Conservation (phyloP, 805 yeast species). For the Alloascoidea africana region DNA sequence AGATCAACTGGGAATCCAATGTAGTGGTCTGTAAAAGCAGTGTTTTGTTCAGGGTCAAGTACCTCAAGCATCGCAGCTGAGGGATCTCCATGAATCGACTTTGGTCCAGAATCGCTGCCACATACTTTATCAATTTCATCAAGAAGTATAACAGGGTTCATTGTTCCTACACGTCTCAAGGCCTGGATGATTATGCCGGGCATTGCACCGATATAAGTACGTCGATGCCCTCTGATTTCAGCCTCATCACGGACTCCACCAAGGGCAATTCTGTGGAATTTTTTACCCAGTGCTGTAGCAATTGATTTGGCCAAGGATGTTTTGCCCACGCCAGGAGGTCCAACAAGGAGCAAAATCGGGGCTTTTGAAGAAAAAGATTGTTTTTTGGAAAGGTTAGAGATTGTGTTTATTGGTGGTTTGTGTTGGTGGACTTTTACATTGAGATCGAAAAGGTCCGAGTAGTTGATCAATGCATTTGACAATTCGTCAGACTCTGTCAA, state of each 20-base stretch:
- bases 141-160: conserved; percentile 70
- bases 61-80: conserved; percentile 82
- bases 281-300: conserved; percentile 57
- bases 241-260: conserved; percentile 86
- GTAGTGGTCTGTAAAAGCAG: conserved; percentile 65
- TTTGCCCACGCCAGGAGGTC: conserved; percentile 93
- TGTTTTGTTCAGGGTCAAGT: conserved; percentile 81
- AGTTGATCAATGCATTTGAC: neutral
- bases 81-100: conserved; percentile 62
- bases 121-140: conserved; percentile 82
- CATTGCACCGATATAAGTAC: conserved; percentile 88
- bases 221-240: conserved; percentile 78
- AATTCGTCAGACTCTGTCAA: conserved; percentile 4
- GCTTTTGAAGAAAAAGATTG: too few relatives aligned
- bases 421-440: too few relatives aligned
- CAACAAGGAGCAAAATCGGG: conserved; percentile 70
- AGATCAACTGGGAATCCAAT: conserved; percentile 76
- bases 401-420: too few relatives aligned
- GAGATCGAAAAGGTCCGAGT: neutral
- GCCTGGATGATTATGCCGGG: conserved; percentile 76
- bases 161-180: conserved; percentile 53
- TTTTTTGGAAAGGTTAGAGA: too few relatives aligned
- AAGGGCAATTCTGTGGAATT: conserved; percentile 64
- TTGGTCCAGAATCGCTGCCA: conserved; percentile 29
- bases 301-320: conserved; percentile 76